Base-by-base conservation (phyloP, 176 grass and related monocot genomes). In the Hsuehochloa calcarea region DNA sequence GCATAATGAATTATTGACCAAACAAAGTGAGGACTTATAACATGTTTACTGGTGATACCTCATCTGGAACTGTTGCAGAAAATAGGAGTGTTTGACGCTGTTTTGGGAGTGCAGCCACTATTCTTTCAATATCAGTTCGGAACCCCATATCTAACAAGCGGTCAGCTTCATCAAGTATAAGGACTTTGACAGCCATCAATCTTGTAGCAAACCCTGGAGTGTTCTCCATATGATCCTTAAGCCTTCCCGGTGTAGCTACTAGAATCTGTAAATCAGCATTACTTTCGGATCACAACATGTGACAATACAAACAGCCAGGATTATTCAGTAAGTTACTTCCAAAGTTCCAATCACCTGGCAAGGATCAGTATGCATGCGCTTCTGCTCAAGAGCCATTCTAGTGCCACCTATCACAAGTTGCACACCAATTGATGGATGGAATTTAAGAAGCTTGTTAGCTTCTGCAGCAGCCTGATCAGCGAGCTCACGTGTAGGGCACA, bases 61-160 rank as follows among this genome's bases (percentile, higher is more conserved):
- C 91, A 81, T 98, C 85, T 70, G 93, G 96, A 90, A 98, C 91
- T 65, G 96, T 98, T 27, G 96, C 96, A 13, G 96, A 98, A 88
- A 98, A 98, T 78, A 98, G 65, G 37, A 98, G 91, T 78, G 96
- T 95, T 85, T 95, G 91, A 20, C 91, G 91, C 29, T 95, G 96
- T 81, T 98, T 98, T 74, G 93, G 96, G 56, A 98, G 85, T 16
- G 93, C 83, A 78, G 85, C 77, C 59, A 95, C 90, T 75, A 98
- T 98, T 90, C 85, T 98, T 80, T 95, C 96, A 9, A 98, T 95
- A 90, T 98, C 96, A 59, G 62, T 87, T 61, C 93, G 85, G 77
- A 98, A 98, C 74, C 96, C 96, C 96, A 98, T 98, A 95, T 98
- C 96, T 77, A 98, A 85, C 34, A 98, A 85, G 56, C 93, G 96